Evolutionary conservation across 2,329 filamentous ascomycete genomes (phyloP), one percentile per base, ranked within the genome.

Genomic region (Amylocarpus encephaloides): DNA sequence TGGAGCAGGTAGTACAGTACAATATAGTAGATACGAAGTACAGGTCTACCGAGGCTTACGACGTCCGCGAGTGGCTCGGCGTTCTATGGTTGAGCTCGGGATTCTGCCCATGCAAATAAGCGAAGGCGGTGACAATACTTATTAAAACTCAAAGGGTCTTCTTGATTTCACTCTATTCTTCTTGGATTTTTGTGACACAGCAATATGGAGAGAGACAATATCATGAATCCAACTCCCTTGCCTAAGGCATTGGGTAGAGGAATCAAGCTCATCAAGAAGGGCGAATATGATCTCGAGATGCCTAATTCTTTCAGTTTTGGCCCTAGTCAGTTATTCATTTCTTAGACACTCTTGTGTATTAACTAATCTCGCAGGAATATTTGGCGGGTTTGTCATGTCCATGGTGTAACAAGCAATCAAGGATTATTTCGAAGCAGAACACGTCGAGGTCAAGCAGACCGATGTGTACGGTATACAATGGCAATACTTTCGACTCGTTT

Each of bases 391-490:
- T 3, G 43, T 36, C 5, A 46, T 46, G 13, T 38, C 44, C 7
- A 39, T 39, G 44, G 34, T 40, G 7, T 18, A 46, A 29, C 34
- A 46, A 46, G 44, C 44, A 5, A 39, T 12, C 4, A 30, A 29
- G 39, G 34, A 30, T 6, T 32, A 39, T 15, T 46, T 46, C 13
- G 11, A 6, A 29, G 15, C 32, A 32, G 16, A n/a, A 2, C 44
- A 46, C 22, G 7, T 2, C 4, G 19, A 30, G 29, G 39, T 15
- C 29, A 29, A 46, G 7, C 44, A 46, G 13, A 33, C 44, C 13
- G n/a, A 46, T 39, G 34, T 46, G 16, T 13, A 39, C 3, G 15
- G 35, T 13, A 39, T 46, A 19, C 44, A 46, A 30, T 46, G 44
- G 35, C 34, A 46, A 12, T 38, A 39, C 33, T 46, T 19, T n/a